Percentiles rank a stretch among this genome's conserved stretches.
phyloP scores from a whole-genome alignment of 805 yeast genomes.

The Candida oleophila region DNA sequence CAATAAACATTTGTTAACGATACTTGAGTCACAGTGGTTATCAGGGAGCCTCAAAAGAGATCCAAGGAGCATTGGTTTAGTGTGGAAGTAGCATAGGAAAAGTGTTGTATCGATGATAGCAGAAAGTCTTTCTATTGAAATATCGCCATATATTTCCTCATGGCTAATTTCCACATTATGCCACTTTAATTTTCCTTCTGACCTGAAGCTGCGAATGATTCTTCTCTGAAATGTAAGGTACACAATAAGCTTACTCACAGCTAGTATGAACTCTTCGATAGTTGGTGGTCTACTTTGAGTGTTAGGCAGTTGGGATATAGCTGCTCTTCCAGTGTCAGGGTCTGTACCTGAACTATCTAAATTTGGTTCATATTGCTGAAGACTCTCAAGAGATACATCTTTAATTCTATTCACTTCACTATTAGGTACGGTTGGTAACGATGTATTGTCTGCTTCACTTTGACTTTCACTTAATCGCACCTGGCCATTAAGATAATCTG shows the following conservation, averaged over 20 bases:
- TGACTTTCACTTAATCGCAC: not conserved
- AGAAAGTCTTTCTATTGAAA: conserved; percentile 28
- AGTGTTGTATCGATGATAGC: conserved; percentile 72
- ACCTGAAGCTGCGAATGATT: conserved; percentile 40
- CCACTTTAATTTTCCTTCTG: conserved; percentile 40
- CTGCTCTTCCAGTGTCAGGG: conserved; percentile 9
- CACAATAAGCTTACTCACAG: conserved; percentile 42
- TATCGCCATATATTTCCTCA: conserved; percentile 33
- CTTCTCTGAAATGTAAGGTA: conserved; percentile 55
- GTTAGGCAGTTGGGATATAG: conserved; percentile 5
- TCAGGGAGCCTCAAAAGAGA: conserved; percentile 73
- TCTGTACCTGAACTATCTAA: conserved; percentile 14
- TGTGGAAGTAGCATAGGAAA: conserved; percentile 69
- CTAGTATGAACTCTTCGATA: conserved; percentile 28
- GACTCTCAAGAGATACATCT: not conserved
- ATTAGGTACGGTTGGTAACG: not conserved
- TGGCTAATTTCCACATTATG: conserved; percentile 44
- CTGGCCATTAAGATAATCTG: conserved; percentile 35
- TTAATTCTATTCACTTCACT: not conserved
- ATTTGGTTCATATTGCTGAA: not conserved
- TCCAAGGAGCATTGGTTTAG: conserved; percentile 71
- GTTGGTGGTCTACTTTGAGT: conserved; percentile 6
- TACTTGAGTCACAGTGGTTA: conserved; percentile 67
- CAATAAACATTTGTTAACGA: conserved; percentile 56
- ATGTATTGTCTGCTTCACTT: not conserved